Evolutionary conservation across 1,284 basidiomycete species (phyloP).

Genomic region (Heterobasidion irregulare): DNA sequence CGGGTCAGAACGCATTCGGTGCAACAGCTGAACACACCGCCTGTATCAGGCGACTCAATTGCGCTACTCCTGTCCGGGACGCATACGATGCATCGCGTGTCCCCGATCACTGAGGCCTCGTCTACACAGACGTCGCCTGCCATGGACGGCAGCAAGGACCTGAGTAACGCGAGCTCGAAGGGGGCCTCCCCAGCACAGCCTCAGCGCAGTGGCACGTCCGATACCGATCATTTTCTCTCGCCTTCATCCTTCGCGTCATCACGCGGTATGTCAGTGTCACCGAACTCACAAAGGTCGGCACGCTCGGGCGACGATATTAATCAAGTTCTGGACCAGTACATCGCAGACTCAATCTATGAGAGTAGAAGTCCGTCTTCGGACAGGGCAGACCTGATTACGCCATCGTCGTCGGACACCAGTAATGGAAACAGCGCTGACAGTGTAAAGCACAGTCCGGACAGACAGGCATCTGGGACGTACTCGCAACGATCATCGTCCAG

Average conservation of each 20-base stretch:
- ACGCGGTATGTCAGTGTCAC: not conserved
- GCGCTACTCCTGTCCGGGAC: not conserved
- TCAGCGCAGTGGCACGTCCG: not conserved
- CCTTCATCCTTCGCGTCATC: not conserved
- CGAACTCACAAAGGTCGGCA: constrained; percentile 1
- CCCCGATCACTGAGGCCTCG: constrained; percentile 23
- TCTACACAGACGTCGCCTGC: constrained; percentile 15
- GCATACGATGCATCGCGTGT: constrained; percentile 15
- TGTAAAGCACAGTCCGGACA: not conserved
- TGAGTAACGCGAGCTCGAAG: constrained; percentile 1
- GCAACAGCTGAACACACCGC: not conserved
- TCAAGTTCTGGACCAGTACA: constrained; percentile 6
- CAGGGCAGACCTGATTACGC: not conserved
- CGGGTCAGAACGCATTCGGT: not conserved
- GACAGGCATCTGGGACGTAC: not conserved
- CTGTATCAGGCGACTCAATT: not conserved
- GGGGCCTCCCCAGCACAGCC: constrained; percentile 1
- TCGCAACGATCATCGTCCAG: not conserved
- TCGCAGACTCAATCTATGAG: not conserved
- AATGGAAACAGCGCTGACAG: not conserved
- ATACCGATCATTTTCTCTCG: constrained; percentile 2
- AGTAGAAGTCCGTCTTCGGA: not conserved
- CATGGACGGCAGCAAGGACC: constrained; percentile 12
- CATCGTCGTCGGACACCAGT: not conserved
- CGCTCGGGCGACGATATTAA: constrained; percentile 9